Evolutionary conservation across 2,329 filamentous ascomycete genomes (phyloP), one percentile per base, ranked within the genome.

Genomic region (Colletotrichum kahawae): DNA sequence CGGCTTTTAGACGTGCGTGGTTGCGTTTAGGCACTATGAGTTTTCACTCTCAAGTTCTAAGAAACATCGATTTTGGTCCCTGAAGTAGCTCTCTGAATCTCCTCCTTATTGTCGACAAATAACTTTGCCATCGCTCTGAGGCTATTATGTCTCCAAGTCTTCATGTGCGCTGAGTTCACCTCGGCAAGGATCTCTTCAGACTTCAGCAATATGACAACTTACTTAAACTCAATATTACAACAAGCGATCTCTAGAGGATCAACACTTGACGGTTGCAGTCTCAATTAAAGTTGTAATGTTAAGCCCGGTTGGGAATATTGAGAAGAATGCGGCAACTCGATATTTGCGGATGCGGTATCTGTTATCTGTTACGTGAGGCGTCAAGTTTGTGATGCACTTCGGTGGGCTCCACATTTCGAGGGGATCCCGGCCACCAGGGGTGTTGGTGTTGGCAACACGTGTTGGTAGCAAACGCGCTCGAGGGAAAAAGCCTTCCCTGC

Each of bases 41-140:
- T 21, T 4, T 21, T 51, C 3, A 21, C 4, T 51, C 43, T 21
- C 0, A 0, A 51, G 12, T 21, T 51, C 43, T 13, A 4, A 51
- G 31, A 33, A 7, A 48, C 43, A 48, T 2, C n/a, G 2, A 48
- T 48, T 21, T 13, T 27, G 9, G 43, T 43, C 18, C n/a, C 8
- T n/a, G n/a, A n/a, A 18, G 5, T n/a, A 5, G 10, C 38, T 43
- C 3, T n/a, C 18, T 3, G 24, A 6, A 8, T n/a, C 43, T 48
- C 4, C 10, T 48, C 1, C 3, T 48, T 48, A 18, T 21, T 5
- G 1, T 1, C n/a, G 43, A 7, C 1, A 18, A 21, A 21, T 7
- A 10, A 0, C 0, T 5, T 21, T 48, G 3, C 12, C n/a, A 7
- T 13, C 7, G 31, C 7, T 4, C n/a, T 21, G 43, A n/a, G 43